Base-by-base conservation (phyloP, 305 asterid species). In the Fraxinus albicans region DNA sequence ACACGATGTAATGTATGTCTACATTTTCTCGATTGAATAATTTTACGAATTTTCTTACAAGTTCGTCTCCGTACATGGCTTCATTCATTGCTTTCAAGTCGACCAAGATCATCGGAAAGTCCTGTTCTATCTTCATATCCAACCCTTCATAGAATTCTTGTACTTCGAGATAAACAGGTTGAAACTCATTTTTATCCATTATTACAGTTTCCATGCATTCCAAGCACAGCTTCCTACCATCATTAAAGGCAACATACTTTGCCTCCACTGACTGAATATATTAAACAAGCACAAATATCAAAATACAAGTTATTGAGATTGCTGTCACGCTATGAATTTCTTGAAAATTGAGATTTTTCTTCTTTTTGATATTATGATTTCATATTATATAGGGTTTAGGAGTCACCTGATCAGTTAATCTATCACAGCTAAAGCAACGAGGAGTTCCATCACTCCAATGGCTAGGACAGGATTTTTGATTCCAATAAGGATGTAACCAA, bases 401-500 rank as follows among this genome's bases (percentile, higher is more conserved):
- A 77, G n/a, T 72, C 42, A 88, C 92, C 92, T 90, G 35, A 33
- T 33, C 91, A 84, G 88, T 88, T 63, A 65, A 25, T 23, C 90
- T 86, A 79, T 88, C 90, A 67, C 92, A 90, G 88, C 92, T 88
- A 82, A 90, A 84, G 81, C 92, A 90, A 69, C 90, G 91, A 70
- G 88, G 88, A 23, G 92, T 90, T 73, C 91, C 90, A 78, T 90
- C 91, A 82, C 76, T 87, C 85, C 85, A 91, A 82, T 90, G 92
- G 81, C 84, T 76, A 65, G 89, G 90, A 83, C 92, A 90, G 81
- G 87, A 90, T 74, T 90, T 90, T 82, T 89, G 92, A 40, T 89
- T 81, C 92, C 92, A 89, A 87, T 88, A 89, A 74, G 90, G 91
- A 83, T 89, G 92, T 40, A 58, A 58, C 25, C 21, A 53, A 15